phyloP scores from a whole-genome alignment of 352 stramenopile genomes.

The Globisporangium iwayamae region DNA sequence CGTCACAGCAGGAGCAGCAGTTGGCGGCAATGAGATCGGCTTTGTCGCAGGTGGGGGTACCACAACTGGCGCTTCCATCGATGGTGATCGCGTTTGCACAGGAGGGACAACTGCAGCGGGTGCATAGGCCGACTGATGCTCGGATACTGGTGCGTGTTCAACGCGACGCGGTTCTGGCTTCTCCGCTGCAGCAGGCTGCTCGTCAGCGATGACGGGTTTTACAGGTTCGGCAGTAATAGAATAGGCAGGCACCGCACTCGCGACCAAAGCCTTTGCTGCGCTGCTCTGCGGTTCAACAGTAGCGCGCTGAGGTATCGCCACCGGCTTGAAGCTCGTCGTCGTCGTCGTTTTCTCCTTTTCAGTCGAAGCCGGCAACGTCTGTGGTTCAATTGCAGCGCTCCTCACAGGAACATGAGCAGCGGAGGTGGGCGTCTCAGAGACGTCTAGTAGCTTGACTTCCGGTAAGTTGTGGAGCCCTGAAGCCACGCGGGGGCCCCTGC shows the following conservation, averaged over 20 bases:
- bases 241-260: background rate
- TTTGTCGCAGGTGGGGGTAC: background rate
- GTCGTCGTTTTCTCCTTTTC: background rate
- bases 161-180: background rate
- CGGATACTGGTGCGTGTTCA: background rate
- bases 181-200: background rate
- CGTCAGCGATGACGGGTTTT: background rate
- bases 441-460: conserved; percentile 13
- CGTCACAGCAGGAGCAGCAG: conserved; percentile 8
- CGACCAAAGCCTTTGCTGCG: background rate
- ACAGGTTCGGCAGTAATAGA: background rate
- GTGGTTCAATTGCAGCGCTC: background rate
- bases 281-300: background rate
- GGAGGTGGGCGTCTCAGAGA: background rate
- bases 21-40: background rate
- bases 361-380: background rate
- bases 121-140: background rate
- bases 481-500: conserved; percentile 6
- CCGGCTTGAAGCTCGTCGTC: too few relatives aligned
- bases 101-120: background rate
- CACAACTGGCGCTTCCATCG: background rate
- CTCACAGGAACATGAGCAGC: background rate
- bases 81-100: background rate
- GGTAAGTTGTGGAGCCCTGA: conserved; percentile 18
- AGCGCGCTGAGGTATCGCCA: too few relatives aligned